Evolutionary conservation across 2,329 filamentous ascomycete genomes (phyloP), one percentile per base, ranked within the genome.

Genomic region (Diaporthe citri): DNA sequence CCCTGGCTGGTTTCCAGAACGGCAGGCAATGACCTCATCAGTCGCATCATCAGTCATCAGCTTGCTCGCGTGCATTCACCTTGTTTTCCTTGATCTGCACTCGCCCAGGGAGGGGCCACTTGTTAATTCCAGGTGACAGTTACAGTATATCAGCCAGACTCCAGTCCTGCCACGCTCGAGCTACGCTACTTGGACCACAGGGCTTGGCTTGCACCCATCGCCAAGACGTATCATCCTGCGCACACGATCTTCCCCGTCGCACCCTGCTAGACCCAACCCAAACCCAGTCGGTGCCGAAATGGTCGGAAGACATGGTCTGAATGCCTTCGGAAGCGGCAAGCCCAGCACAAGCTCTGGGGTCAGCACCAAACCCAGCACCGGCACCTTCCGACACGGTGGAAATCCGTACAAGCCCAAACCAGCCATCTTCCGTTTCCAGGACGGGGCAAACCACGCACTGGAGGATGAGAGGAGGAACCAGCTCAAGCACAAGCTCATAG

Each of bases 401-500:
- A 74, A 74, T 17, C 72, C 72, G 6, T 72, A 60, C 22, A 74
- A 60, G 39, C 67, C 75, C 17, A 76, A 66, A 31, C 75, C 75
- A 28, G 69, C 41, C 77, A 75, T 75, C 74, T 67, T 76, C 2
- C 79, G 82, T 0, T 90, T 89, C 78, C 84, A 83, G 60, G 88
- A 90, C 81, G 85, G 85, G 0, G 85, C 86, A 31, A 82, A 85
- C 36, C 83, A 84, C 20, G 87, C 85, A 2, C 79, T 89, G 39
- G 84, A 86, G 74, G 83, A 87, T 74, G 81, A 84, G 56, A 84
- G 85, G 36, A 83, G 86, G 34, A 81, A 83, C 20, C 83, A 87
- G 28, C 80, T 90, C 79, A 90, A 90, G 80, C 82, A 85, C 71
- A 83, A 85, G 76, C 80, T 90, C 13, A 82, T 88, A 36, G 80